Evolutionary conservation across 805 yeast genomes (phyloP).

Genomic region (Starmerella gropengiesseri): DNA sequence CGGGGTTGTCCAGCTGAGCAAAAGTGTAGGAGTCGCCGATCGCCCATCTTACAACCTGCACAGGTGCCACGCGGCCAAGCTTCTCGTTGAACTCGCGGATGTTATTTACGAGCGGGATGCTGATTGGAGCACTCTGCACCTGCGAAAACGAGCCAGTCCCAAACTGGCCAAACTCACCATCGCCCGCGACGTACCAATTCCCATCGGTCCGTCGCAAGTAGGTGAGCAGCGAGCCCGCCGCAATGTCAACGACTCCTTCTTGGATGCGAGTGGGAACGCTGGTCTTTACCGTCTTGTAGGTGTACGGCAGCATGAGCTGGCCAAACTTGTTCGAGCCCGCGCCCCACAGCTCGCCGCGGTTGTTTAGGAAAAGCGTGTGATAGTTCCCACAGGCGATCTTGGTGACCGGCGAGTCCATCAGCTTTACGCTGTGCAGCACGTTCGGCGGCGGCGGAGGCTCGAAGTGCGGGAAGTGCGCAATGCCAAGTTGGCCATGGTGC

Average conservation of each 20-base stretch:
- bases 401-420: constrained; percentile 44
- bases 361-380: constrained; percentile 64
- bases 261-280: constrained; percentile 55
- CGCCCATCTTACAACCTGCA: constrained; percentile 43
- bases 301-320: constrained; percentile 65
- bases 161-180: constrained; percentile 74
- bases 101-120: constrained; percentile 39
- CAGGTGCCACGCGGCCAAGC: constrained; percentile 33
- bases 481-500: constrained; percentile 72
- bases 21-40: constrained; percentile 58
- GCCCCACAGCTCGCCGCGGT: constrained; percentile 58
- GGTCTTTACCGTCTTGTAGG: constrained; percentile 52
- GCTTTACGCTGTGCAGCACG: constrained; percentile 42
- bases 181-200: constrained; percentile 54
- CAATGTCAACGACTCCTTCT: constrained; percentile 35
- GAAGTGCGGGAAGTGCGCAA: constrained; percentile 61
- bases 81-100: constrained; percentile 48
- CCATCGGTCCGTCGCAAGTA: constrained; percentile 34
- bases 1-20: constrained; percentile 45
- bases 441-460: constrained; percentile 42
- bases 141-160: constrained; percentile 72
- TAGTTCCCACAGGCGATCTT: constrained; percentile 62
- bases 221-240: constrained; percentile 63
- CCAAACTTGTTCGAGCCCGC: constrained; percentile 83
- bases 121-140: constrained; percentile 56